Conservation (phyloP, 768 basidiomycete genomes). For the Saitozyma sp. region DNA sequence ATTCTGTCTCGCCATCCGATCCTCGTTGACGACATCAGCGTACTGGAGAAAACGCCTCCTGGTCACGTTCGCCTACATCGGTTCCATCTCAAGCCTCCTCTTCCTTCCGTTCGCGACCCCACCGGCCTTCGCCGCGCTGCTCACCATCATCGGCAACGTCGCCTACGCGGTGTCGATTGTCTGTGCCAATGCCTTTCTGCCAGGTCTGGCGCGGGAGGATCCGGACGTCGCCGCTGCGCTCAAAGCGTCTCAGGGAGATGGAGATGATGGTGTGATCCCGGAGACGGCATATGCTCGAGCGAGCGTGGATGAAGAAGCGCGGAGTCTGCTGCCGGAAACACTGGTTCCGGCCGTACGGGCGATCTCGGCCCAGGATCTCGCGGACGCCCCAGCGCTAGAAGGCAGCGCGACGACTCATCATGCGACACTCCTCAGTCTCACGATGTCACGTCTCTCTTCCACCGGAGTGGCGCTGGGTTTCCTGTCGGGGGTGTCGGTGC, state of each 20-base stretch:
- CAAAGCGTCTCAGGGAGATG: conserved; percentile 2
- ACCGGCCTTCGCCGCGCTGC: conserved; percentile 68
- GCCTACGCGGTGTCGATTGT: conserved; percentile 83
- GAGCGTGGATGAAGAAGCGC: conserved; percentile 6
- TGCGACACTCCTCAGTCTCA: conserved; percentile 61
- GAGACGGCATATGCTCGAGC: not conserved
- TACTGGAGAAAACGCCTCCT: conserved; percentile 76
- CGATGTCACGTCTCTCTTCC: conserved; percentile 79
- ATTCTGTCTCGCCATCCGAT: not conserved
- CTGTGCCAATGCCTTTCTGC: conserved; percentile 87
- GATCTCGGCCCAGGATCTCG: conserved; percentile 31
- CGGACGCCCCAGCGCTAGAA: conserved; percentile 3
- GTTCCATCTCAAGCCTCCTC: conserved; percentile 71
- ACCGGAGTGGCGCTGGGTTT: conserved; percentile 85
- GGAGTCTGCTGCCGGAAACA: conserved; percentile 4
- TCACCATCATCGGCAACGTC: conserved; percentile 78
- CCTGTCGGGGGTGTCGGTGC: conserved; percentile 66
- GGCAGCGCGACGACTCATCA: conserved; percentile 56
- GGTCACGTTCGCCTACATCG: conserved; percentile 69
- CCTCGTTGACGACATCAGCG: conserved; percentile 50
- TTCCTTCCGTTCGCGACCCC: conserved; percentile 58
- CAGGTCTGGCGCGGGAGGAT: conserved; percentile 66
- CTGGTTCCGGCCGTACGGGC: conserved; percentile 16
- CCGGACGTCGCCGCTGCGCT: conserved; percentile 47
- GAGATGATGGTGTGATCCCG: not conserved